Percentiles rank a stretch among this genome's conserved stretches.
phyloP scores from a whole-genome alignment of 1,139 yeast genomes.

The Dujonia santamariae region DNA sequence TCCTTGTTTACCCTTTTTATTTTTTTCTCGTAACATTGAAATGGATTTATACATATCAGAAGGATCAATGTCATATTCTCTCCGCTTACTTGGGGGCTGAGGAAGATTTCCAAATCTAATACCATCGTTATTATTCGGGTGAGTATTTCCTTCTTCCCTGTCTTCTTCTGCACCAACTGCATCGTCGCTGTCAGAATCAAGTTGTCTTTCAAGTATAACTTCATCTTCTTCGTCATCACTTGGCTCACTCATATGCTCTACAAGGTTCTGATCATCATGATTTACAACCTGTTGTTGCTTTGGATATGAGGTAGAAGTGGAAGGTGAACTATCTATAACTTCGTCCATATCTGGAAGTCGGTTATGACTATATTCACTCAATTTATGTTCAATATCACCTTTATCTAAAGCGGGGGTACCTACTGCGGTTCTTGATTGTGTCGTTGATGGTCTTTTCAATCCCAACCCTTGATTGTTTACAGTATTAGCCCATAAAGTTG shows the following conservation, averaged over 20 bases:
- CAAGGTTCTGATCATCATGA: slow-evolving; percentile 2
- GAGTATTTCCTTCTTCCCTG: not conserved
- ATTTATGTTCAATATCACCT: not conserved
- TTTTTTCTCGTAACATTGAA: slow-evolving; percentile 64
- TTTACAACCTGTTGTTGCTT: slow-evolving; percentile 3
- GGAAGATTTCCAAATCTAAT: slow-evolving; percentile 42
- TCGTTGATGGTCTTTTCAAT: slow-evolving; percentile 6
- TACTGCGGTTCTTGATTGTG: slow-evolving; percentile 3
- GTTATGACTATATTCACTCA: too few species aligned
- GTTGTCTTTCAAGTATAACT: too few species aligned
- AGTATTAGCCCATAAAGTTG: slow-evolving; percentile 36
- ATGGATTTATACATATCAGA: slow-evolving; percentile 83
- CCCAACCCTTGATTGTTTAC: slow-evolving; percentile 37
- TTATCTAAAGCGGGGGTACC: not conserved
- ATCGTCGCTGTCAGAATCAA: not conserved
- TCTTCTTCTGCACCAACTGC: not conserved
- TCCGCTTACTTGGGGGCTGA: slow-evolving; percentile 25
- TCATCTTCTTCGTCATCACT: slow-evolving; percentile 22
- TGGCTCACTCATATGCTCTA: slow-evolving; percentile 41
- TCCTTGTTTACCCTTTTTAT: slow-evolving; percentile 14
- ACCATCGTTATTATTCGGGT: slow-evolving; percentile 16
- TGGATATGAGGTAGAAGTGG: slow-evolving; percentile 15
- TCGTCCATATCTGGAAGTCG: not conserved
- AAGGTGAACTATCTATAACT: slow-evolving; percentile 12
- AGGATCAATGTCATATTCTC: slow-evolving; percentile 62